A percentile compares a stretch with the other conserved stretches of the same genome.
phyloP scores from a whole-genome alignment of 2,329 filamentous ascomycete genomes.

The Diaporthe batatas region DNA sequence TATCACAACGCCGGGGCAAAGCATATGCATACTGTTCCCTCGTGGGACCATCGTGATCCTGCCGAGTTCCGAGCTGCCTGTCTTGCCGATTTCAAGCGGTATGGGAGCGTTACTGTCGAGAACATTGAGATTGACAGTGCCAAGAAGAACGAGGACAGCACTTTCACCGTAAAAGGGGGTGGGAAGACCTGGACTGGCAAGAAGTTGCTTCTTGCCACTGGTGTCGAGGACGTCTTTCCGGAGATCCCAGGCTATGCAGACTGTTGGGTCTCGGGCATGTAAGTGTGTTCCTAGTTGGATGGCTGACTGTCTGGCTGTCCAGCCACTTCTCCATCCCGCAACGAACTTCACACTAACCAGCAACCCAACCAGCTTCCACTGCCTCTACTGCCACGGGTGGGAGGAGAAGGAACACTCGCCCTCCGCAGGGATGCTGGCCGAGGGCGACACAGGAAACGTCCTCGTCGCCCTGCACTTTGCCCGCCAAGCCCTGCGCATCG shows the following conservation, averaged over 20 bases:
- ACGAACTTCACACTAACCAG: neutral
- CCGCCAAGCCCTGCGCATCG: neutral
- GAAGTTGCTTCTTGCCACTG: slow-evolving; percentile 68
- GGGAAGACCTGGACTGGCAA: slow-evolving; percentile 60
- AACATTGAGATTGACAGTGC: slow-evolving; percentile 45
- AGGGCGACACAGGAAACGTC: neutral
- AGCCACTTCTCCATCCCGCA: neutral
- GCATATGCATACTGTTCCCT: slow-evolving; percentile 62
- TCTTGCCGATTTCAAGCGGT: slow-evolving; percentile 52
- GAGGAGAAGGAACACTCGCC: slow-evolving; percentile 63
- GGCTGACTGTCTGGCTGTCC: too few relatives aligned
- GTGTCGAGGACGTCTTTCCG: slow-evolving; percentile 63
- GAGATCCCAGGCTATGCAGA: slow-evolving; percentile 66
- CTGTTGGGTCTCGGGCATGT: slow-evolving; percentile 67
- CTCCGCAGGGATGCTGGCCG: slow-evolving; percentile 55
- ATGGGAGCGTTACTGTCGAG: slow-evolving; percentile 50
- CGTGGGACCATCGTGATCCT: slow-evolving; percentile 55
- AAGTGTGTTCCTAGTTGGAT: too few relatives aligned
- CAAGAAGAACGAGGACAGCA: neutral
- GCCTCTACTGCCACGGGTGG: slow-evolving; percentile 71
- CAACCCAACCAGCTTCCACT: slow-evolving; percentile 61
- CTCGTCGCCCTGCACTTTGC: slow-evolving; percentile 1
- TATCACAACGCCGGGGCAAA: slow-evolving; percentile 63
- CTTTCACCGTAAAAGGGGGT: slow-evolving; percentile 50
- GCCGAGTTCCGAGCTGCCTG: slow-evolving; percentile 52